Evolutionary conservation across 2,329 filamentous ascomycete species (phyloP), one percentile per base, ranked within the genome.

Genomic region (Stemphylium lycopersici): DNA sequence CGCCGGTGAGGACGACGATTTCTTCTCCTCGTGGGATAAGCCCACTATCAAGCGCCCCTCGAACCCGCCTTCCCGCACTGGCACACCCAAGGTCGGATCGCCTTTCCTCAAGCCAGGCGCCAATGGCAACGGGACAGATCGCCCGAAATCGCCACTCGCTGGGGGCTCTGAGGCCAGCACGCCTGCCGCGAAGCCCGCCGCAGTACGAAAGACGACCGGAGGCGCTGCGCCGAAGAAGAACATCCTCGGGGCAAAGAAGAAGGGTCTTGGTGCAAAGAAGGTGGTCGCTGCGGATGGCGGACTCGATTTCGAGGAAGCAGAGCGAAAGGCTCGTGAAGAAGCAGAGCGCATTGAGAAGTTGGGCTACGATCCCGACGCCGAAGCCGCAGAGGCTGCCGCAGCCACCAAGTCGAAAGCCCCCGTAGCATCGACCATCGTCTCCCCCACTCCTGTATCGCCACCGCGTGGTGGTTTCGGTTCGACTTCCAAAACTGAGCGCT

Each of bases 21-120:
- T 99, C 82, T 99, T 99, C 79, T 96, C 93, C 8, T 97, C 92
- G 0, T 99, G 93, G 95, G 95, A 98, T 72, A 97, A 98, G 80
- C 95, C 95, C 18, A 86, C 92, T 4, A 96, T 99, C 79, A 99
- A 98, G 83, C 88, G 92, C 67, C 93, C 93, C 32, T 97, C 91
- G 61, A 96, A 96, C 63, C 93, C 95, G 13, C 85, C 95, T 38
- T 97, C 93, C 33, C 89, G 95, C 70, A 95, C 91, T 38, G 88
- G 87, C 46, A 98, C 95, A 2, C 93, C 93, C 12, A 88, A 90
- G 3, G 83, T 90, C 10, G 85, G 87, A 4, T 97, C 93, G n/a
- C 93, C 95, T 1, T 96, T 97, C 82, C 83, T 97, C 56, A 93
- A 87, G 72, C 83, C 90, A 12, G 81, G 80, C 55, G 76, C 83